Percentiles rank a stretch among this genome's conserved stretches.
Evolutionary conservation across 306 rosid species (phyloP).

Genomic region (Vachellia pachyceras): DNA sequence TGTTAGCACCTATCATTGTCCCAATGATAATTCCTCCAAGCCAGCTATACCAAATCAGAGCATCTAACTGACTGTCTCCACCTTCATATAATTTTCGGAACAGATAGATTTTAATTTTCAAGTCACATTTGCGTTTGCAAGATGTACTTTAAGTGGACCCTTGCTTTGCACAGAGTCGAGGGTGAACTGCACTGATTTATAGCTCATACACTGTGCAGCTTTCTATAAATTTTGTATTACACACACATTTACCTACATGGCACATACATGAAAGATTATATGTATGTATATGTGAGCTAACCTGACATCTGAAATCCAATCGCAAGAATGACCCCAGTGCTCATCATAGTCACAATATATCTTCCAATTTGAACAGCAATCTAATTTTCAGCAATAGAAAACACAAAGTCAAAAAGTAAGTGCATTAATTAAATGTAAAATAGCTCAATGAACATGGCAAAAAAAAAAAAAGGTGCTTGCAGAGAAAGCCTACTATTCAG

Average conservation of each 20-base stretch:
- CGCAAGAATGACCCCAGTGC: conserved; percentile 90
- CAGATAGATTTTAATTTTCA: not conserved
- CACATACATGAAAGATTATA: not conserved
- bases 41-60: conserved; percentile 77
- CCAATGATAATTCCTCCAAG: conserved; percentile 95
- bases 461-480: not conserved
- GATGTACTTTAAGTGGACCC: not conserved
- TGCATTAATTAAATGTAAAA: conserved; percentile 1
- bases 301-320: conserved; percentile 96
- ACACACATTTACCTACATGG: not conserved
- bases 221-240: not conserved
- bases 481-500: not conserved
- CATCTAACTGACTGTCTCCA: conserved; percentile 68
- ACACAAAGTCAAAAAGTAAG: conserved; percentile 27
- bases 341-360: conserved; percentile 98
- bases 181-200: too few relatives aligned
- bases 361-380: conserved; percentile 89
- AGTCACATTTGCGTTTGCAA: conserved; percentile 17
- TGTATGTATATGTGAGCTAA: conserved; percentile 36
- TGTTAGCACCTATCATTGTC: conserved; percentile 92
- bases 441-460: not conserved
- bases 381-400: conserved; percentile 44
- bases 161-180: not conserved
- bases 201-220: not conserved
- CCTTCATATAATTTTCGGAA: conserved; percentile 47